Base-by-base conservation (phyloP, 179 eudicot genomes). In the Spergularia azorica region DNA sequence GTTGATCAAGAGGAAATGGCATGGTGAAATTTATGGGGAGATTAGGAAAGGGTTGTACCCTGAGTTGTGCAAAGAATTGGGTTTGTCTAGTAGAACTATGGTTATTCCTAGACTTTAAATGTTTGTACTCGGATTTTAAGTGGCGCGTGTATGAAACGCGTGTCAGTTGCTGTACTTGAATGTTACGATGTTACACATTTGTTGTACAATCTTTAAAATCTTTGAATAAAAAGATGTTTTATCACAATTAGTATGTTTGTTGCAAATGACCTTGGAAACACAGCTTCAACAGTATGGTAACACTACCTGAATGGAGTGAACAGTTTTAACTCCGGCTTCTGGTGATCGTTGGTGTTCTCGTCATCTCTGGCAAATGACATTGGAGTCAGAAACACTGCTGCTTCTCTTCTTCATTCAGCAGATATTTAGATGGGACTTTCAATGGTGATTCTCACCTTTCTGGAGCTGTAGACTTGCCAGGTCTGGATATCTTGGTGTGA, bases 1-100 rank as follows among this genome's bases (percentile, higher is more conserved):
- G 58, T 57, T 85, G 87, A 82, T 51, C 5, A 74, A 73, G 74
- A 83, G 82, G 73, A 79, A 76, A 76, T 89, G 97, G 92, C 74
- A 87, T 18, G 96, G 97, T 0, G 84, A 80, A 55, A 89, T 87
- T 62, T 93, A 93, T 55, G 79, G 62, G 0, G 97, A 85, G 79
- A 92, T 92, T 52, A 79, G 97, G 84, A 92, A 87, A 83, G 80
- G 85, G 2, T 63, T 91, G 90, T 86, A 80, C 52, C 93, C 92
- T 9, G 85, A 83, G 15, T 71, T 89, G 67, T 84, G 89, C 79
- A 79, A 64, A 13, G 65, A 83, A 52, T 75, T 93, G 9, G 90
- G 90, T 9, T 76, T 90, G 84, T 58, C 16, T 9, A 70, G 70
- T 6, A 77, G 62, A 20, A 1, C 2, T 0, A 59, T 87, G 2